Percentiles rank a stretch among this genome's conserved stretches.
Conservation (phyloP, 2,329 filamentous ascomycete species). For the Colletotrichum musicola region DNA sequence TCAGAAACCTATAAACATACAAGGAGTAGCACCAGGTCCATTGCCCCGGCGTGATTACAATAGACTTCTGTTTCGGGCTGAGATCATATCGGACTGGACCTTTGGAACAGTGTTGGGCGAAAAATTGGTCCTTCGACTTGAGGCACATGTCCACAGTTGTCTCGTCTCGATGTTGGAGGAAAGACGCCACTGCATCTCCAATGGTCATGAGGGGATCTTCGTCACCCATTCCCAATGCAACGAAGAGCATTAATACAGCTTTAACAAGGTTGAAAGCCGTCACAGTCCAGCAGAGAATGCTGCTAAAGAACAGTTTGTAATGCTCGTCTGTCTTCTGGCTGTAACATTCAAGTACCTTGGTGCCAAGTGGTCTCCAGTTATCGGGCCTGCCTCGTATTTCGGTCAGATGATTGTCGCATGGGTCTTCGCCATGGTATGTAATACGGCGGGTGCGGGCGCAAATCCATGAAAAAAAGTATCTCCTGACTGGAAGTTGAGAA, state of each 20-base stretch:
- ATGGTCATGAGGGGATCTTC: not conserved
- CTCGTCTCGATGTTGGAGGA: not conserved
- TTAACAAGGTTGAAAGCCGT: not conserved
- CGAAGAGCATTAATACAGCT: constrained; percentile 6
- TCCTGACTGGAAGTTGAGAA: no score
- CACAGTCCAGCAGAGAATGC: not conserved
- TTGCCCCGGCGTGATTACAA: not conserved
- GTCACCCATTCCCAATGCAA: not conserved
- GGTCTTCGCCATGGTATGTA: no score
- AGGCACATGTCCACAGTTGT: not conserved
- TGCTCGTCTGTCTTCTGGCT: not conserved
- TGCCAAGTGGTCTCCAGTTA: not conserved
- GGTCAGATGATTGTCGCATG: no score
- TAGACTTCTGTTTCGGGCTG: not conserved
- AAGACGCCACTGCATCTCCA: constrained; percentile 15
- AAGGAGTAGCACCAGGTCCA: not conserved
- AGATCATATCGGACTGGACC: not conserved
- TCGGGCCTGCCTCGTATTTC: no score
- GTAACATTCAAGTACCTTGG: not conserved
- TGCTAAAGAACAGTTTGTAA: constrained; percentile 8
- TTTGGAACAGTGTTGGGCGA: not conserved
- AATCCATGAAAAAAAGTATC: no score
- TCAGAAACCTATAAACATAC: not conserved
- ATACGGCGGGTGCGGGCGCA: no score
- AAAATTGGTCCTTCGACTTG: not conserved